phyloP scores from a whole-genome alignment of 129 eudicot genomes.

The Chrysanthemum seticuspe region DNA sequence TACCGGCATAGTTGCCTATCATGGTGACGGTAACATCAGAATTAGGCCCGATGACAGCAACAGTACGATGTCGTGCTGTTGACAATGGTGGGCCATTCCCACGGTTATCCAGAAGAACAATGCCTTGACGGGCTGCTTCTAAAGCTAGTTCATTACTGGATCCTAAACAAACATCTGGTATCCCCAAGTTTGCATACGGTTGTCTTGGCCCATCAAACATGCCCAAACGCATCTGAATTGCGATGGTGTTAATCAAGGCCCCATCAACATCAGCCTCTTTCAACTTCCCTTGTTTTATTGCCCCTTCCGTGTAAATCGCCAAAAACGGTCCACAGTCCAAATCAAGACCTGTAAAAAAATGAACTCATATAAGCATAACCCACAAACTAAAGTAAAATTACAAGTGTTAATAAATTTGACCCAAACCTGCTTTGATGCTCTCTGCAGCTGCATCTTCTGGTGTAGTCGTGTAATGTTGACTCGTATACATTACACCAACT shows the following conservation, averaged over 20 bases:
- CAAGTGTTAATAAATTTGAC: background rate
- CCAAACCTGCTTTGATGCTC: conserved; percentile 77
- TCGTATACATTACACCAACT: conserved; percentile 57
- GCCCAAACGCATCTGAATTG: conserved; percentile 91
- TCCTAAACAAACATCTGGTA: conserved; percentile 63
- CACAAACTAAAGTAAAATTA: background rate
- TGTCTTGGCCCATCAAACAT: conserved; percentile 90
- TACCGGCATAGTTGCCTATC: conserved; percentile 99
- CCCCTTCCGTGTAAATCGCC: conserved; percentile 74
- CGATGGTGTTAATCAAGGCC: conserved; percentile 61
- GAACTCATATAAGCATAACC: conserved; percentile 6
- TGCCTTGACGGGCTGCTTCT: conserved; percentile 95
- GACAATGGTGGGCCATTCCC: conserved; percentile 68
- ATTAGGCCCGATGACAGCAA: conserved; percentile 96
- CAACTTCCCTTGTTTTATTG: conserved; percentile 61
- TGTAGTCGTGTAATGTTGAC: conserved; percentile 74
- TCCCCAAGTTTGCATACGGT: conserved; percentile 67
- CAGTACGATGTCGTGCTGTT: conserved; percentile 45
- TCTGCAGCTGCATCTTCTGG: conserved; percentile 94
- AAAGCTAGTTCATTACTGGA: conserved; percentile 81
- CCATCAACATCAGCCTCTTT: conserved; percentile 61
- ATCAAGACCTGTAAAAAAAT: conserved; percentile 59
- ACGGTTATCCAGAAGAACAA: conserved; percentile 69
- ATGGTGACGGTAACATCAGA: conserved; percentile 84
- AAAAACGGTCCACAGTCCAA: conserved; percentile 95